Evolutionary conservation across 768 basidiomycete species (phyloP).

Genomic region (Psilocybe azurescens): DNA sequence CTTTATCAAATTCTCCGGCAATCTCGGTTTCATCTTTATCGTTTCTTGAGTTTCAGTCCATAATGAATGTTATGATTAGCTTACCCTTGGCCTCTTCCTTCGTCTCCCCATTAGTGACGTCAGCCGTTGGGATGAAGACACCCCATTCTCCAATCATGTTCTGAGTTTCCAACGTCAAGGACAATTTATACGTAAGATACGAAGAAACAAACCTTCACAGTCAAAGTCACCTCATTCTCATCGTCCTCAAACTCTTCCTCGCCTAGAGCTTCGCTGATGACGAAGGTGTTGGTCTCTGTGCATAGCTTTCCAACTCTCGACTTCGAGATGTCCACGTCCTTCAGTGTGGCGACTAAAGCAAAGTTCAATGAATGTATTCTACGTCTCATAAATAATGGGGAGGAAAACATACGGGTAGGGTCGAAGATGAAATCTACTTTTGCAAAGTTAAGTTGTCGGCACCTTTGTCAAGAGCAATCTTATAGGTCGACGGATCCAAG

Average conservation of each 20-base stretch:
- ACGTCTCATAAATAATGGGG: too few relatives aligned
- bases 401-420: background rate
- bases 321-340: slow-evolving; percentile 16
- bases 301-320: slow-evolving; percentile 16
- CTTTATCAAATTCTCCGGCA: slow-evolving; percentile 10
- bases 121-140: slow-evolving; percentile 13
- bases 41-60: background rate
- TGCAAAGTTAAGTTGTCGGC: slow-evolving; percentile 8
- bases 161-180: background rate
- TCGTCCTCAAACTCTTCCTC: slow-evolving; percentile 19
- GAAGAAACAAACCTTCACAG: slow-evolving; percentile 7
- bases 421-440: slow-evolving; percentile 21
- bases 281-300: slow-evolving; percentile 19
- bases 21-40: slow-evolving; percentile 7
- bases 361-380: background rate
- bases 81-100: slow-evolving; percentile 4
- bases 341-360: slow-evolving; percentile 1
- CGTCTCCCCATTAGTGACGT: background rate
- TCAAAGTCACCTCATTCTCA: slow-evolving; percentile 15
- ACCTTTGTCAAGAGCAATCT: slow-evolving; percentile 5
- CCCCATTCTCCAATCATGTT: slow-evolving; percentile 17
- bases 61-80: background rate
- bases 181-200: background rate
- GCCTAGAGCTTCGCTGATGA: slow-evolving; percentile 13
- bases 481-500: slow-evolving; percentile 15